phyloP scores from a whole-genome alignment of 2,329 filamentous ascomycete species.

The Botrytis paeoniae region DNA sequence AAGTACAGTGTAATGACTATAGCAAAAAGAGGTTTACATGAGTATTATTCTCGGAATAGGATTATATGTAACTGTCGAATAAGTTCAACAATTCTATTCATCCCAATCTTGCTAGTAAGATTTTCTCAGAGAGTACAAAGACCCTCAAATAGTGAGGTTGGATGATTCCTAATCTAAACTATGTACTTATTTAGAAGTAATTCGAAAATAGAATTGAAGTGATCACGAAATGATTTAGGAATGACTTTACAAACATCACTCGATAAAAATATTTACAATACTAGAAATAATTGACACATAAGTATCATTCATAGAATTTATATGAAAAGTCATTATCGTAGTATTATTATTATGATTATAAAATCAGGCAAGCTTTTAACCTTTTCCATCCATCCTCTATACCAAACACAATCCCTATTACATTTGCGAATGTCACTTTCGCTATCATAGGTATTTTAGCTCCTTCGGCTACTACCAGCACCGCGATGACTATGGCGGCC shows the following conservation, averaged over 20 bases:
- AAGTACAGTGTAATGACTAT: not conserved
- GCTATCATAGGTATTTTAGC: not conserved
- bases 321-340: not conserved
- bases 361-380: not conserved
- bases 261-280: not conserved
- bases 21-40: not conserved
- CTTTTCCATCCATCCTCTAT: not conserved
- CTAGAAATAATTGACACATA: not conserved
- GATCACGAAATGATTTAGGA: not conserved
- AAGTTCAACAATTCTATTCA: not conserved
- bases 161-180: not conserved
- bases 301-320: not conserved
- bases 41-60: not conserved
- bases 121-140: not conserved
- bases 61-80: not conserved
- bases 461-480: not conserved
- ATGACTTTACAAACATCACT: not conserved
- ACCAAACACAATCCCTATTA: not conserved
- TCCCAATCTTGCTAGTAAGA: not conserved
- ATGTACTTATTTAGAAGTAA: not conserved
- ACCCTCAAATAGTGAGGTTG: not conserved
- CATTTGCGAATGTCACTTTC: not conserved
- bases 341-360: not conserved
- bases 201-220: not conserved
- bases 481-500: rapidly evolving